Evolutionary conservation across 2,329 filamentous ascomycete species (phyloP).

Genomic region (Pseudogymnoascus destructans): DNA sequence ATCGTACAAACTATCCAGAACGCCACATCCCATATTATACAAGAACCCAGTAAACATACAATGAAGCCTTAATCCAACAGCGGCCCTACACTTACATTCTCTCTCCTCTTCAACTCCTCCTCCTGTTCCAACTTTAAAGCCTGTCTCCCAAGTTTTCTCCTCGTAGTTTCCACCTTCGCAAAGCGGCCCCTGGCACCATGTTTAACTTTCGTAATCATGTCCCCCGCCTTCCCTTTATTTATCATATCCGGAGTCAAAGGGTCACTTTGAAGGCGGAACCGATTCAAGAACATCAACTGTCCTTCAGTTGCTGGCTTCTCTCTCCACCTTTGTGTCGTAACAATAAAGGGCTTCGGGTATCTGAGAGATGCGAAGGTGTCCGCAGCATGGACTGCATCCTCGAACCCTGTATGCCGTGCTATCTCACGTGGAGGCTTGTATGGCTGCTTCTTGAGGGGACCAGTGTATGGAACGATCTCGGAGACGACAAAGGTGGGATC

Average conservation of each 20-base stretch:
- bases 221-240: conserved; percentile 67
- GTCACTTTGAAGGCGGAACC: conserved; percentile 41
- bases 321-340: conserved; percentile 57
- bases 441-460: conserved; percentile 29
- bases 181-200: conserved; percentile 63
- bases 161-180: conserved; percentile 37
- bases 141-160: conserved; percentile 35
- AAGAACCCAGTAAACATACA: background rate
- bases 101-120: conserved; percentile 31
- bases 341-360: conserved; percentile 57
- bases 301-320: conserved; percentile 46
- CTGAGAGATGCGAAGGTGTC: conserved; percentile 63
- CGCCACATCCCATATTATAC: conserved; percentile 3
- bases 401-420: conserved; percentile 50
- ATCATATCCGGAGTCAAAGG: conserved; percentile 42
- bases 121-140: conserved; percentile 29
- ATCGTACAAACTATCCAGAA: background rate
- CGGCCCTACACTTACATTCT: conserved; percentile 44
- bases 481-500: conserved; percentile 16
- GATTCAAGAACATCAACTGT: conserved; percentile 60
- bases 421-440: conserved; percentile 59
- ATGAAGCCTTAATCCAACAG: conserved; percentile 23
- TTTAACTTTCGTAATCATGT: conserved; percentile 88
- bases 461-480: conserved; percentile 28
- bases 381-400: conserved; percentile 67